Evolutionary conservation across 176 grass and related monocot species (phyloP).

Genomic region (Miscanthus lutarioriparius): DNA sequence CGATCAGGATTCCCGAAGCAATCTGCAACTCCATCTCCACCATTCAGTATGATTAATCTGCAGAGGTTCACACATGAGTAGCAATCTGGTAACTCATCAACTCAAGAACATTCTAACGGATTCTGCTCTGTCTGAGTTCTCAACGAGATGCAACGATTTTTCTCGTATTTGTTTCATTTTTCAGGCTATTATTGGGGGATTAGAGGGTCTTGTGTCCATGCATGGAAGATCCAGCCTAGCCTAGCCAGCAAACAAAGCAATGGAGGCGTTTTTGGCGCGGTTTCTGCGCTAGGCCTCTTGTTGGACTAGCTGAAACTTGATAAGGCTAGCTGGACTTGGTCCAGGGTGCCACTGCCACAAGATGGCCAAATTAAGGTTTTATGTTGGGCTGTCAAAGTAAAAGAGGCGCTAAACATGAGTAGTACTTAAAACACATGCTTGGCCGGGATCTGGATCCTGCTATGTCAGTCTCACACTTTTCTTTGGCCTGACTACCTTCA

Average conservation of each 20-base stretch:
- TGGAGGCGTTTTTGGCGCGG: neutral
- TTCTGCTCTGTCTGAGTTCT: neutral
- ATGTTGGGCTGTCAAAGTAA: neutral
- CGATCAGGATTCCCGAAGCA: no score
- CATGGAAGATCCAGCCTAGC: neutral
- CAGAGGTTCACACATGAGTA: neutral
- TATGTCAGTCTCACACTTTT: no score
- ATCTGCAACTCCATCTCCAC: neutral
- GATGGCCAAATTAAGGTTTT: neutral
- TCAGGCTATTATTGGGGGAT: neutral
- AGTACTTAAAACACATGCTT: neutral
- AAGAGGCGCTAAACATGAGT: neutral
- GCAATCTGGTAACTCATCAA: no score
- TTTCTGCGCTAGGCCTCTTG: conserved; percentile 7
- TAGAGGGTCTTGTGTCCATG: neutral
- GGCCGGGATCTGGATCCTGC: neutral
- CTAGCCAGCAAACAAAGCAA: neutral
- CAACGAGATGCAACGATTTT: neutral
- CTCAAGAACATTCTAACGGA: no score
- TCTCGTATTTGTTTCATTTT: neutral
- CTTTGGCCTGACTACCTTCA: neutral
- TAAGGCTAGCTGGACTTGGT: neutral
- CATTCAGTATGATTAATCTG: neutral
- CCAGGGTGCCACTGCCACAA: neutral
- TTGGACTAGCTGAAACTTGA: neutral